Percentiles rank a stretch among this genome's conserved stretches.
phyloP scores from a whole-genome alignment of 768 basidiomycete genomes.

The Chalciporus piperatus region DNA sequence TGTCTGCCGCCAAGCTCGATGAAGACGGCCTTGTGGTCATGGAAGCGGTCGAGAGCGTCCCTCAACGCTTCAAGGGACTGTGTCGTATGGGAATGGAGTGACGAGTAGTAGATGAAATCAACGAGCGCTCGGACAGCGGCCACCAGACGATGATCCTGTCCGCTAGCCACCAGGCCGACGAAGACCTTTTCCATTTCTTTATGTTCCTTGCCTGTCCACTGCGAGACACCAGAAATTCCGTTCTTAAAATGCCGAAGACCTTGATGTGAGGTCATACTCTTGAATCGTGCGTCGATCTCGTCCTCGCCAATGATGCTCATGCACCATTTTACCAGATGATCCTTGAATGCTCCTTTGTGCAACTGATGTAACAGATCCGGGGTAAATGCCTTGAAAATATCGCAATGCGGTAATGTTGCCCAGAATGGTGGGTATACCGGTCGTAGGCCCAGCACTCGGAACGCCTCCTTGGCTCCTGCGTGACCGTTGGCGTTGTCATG shows the following conservation, averaged over 20 bases:
- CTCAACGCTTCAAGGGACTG: not conserved
- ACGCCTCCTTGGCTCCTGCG: not conserved
- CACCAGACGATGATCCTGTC: constrained; percentile 15
- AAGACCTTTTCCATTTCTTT: constrained; percentile 36
- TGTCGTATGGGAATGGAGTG: constrained; percentile 4
- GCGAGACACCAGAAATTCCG: constrained; percentile 29
- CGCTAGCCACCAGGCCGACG: constrained; percentile 28
- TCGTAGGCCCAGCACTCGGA: constrained; percentile 12
- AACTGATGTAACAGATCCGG: constrained; percentile 47
- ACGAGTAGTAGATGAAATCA: constrained; percentile 21
- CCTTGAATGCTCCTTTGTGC: constrained; percentile 45
- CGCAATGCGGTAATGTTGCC: not conserved
- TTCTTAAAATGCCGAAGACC: constrained; percentile 24
- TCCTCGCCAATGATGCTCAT: constrained; percentile 7
- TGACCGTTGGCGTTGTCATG: too few species aligned
- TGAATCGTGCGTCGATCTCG: constrained; percentile 14
- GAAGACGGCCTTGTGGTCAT: constrained; percentile 22
- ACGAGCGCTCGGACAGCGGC: constrained; percentile 21
- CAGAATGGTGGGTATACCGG: constrained; percentile 14
- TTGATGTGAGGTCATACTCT: constrained; percentile 5
- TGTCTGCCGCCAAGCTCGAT: constrained; percentile 13
- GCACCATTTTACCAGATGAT: constrained; percentile 41
- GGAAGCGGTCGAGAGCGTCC: constrained; percentile 10
- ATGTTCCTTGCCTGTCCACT: constrained; percentile 34
- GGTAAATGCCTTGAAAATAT: constrained; percentile 34